phyloP scores from a whole-genome alignment of 305 asterid species.

The Solanum aculeatissimum region DNA sequence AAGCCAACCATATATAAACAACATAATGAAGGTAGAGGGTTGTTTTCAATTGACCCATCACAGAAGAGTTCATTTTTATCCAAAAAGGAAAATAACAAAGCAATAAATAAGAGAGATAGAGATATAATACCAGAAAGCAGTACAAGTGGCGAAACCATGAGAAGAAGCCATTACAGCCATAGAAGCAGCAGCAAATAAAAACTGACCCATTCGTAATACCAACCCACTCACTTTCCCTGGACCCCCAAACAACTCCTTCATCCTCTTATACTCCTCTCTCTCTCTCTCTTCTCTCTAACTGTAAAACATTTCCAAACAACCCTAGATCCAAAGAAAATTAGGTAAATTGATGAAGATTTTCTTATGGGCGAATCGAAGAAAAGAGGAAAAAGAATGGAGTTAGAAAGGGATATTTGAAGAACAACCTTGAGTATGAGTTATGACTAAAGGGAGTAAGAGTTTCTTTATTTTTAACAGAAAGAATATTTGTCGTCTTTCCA shows the following conservation, averaged over 20 bases:
- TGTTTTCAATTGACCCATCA: fast-evolving
- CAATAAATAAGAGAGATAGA: not conserved
- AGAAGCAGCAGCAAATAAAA: constrained; percentile 66
- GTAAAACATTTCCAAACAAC: not conserved
- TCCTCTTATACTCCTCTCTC: not conserved
- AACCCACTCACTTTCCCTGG: constrained; percentile 90
- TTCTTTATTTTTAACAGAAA: not conserved
- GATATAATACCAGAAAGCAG: constrained; percentile 65
- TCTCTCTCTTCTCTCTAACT: not conserved
- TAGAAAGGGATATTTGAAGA: not conserved
- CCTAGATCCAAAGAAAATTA: not conserved
- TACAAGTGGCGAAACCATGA: constrained; percentile 66
- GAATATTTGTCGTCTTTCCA: not conserved
- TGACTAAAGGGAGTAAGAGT: not conserved
- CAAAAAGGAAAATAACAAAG: not conserved
- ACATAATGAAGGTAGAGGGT: no score
- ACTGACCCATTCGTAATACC: constrained; percentile 64
- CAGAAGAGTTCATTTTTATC: not conserved
- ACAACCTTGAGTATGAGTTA: not conserved
- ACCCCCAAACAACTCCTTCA: constrained; percentile 79
- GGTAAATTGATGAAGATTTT: not conserved
- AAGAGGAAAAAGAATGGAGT: not conserved
- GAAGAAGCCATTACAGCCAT: constrained; percentile 77
- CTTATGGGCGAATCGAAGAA: not conserved
- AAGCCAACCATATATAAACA: not conserved